Conservation (phyloP, 2,329 filamentous ascomycete species). For the Colletotrichum sp. region DNA sequence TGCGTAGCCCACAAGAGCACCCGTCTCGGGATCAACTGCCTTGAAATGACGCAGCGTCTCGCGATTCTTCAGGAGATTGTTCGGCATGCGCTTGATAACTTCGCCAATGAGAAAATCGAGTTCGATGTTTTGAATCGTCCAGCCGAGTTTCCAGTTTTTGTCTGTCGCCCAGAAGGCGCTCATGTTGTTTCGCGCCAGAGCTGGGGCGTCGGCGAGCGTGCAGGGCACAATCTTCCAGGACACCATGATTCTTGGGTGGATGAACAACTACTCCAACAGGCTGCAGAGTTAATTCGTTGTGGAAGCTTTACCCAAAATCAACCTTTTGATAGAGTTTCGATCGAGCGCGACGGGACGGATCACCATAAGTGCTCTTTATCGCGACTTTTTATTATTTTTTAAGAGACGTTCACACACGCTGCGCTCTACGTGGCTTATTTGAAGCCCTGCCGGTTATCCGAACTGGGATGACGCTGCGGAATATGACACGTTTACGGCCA, state of each 20-base stretch:
- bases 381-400: background rate
- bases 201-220: constrained; percentile 24
- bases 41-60: constrained; percentile 24
- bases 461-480: background rate
- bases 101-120: constrained; percentile 19
- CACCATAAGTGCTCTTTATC: background rate
- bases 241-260: background rate
- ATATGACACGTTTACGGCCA: background rate
- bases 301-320: background rate
- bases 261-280: background rate
- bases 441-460: background rate
- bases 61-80: constrained; percentile 22
- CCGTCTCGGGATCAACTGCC: constrained; percentile 26
- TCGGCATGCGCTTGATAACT: constrained; percentile 19
- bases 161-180: constrained; percentile 27
- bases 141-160: constrained; percentile 25
- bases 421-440: background rate
- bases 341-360: background rate
- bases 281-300: background rate
- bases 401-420: background rate
- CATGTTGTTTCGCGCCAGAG: constrained; percentile 28
- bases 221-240: constrained; percentile 16
- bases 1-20: constrained; percentile 26
- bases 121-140: background rate
- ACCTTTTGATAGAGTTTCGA: background rate